A percentile compares a stretch with the other conserved stretches of the same genome.
phyloP scores from a whole-genome alignment of 306 rosid species.

The Alnus rubra region DNA sequence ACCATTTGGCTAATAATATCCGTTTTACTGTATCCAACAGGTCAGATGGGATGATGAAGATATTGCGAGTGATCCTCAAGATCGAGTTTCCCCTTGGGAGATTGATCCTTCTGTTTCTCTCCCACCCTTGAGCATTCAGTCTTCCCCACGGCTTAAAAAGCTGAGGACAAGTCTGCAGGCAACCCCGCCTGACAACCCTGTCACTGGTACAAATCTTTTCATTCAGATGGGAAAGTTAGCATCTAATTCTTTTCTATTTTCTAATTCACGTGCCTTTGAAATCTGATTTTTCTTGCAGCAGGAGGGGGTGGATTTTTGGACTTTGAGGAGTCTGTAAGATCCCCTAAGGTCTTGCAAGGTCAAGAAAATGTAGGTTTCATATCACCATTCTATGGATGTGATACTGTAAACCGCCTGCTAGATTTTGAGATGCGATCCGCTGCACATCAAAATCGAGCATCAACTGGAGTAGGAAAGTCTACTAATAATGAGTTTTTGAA shows the following conservation, averaged over 20 bases:
- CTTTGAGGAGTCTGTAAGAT: conserved; percentile 85
- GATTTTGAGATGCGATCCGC: conserved; percentile 68
- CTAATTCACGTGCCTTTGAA: conserved; percentile 16
- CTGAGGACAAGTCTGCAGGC: conserved; percentile 77
- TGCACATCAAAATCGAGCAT: conserved; percentile 50
- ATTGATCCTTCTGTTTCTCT: conserved; percentile 82
- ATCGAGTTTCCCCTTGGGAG: conserved; percentile 91
- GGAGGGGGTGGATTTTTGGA: conserved; percentile 80
- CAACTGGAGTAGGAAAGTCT: conserved; percentile 50
- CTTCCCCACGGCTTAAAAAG: conserved; percentile 90
- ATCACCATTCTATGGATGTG: conserved; percentile 75
- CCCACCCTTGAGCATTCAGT: conserved; percentile 83
- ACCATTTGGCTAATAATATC: conserved; percentile 26
- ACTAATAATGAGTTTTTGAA: conserved; percentile 61
- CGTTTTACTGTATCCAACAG: conserved; percentile 45
- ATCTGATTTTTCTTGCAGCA: conserved; percentile 31
- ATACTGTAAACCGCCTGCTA: conserved; percentile 62
- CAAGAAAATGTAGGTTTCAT: conserved; percentile 93
- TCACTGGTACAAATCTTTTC: conserved; percentile 50
- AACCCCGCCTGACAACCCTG: conserved; percentile 51
- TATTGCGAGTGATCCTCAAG: conserved; percentile 61
- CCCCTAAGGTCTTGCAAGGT: conserved; percentile 99
- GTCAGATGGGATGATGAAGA: conserved; percentile 96
- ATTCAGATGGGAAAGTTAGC: conserved; percentile 19
- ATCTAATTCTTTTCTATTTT: background rate